These are phyloP conservation scores for Trypanosomatidae sp. DNA, from an alignment of 208 protist species.

Conservation along the genomic window DNA sequence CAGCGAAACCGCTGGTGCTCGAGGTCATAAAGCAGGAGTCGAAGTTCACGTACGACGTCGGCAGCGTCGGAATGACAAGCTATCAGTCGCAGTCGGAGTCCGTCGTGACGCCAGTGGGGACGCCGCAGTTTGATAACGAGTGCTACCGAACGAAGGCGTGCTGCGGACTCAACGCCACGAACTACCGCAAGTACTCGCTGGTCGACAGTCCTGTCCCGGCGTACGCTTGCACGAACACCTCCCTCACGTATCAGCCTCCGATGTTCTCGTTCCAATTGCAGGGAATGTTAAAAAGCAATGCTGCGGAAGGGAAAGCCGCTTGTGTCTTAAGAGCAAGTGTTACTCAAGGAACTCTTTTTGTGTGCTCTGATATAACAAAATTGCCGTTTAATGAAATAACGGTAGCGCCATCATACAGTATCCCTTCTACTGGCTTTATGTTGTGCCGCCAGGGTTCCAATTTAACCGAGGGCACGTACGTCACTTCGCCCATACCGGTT, in stretches of 20 bases:
- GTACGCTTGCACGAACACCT: slow-evolving; percentile 13
- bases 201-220: slow-evolving; percentile 25
- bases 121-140: slow-evolving; percentile 8
- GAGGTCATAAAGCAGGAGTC: slow-evolving; percentile 22
- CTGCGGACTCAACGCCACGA: slow-evolving; percentile 12
- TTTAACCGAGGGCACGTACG: neutral
- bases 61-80: slow-evolving; percentile 14
- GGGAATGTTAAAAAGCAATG: neutral
- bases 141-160: slow-evolving; percentile 17
- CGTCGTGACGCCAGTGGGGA: slow-evolving; percentile 1
- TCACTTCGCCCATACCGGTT: slow-evolving; percentile 15
- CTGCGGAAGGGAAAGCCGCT: neutral
- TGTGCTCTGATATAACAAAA: neutral
- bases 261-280: slow-evolving; percentile 5
- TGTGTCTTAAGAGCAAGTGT: neutral
- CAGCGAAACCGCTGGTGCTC: slow-evolving; percentile 2
- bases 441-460: slow-evolving; percentile 17
- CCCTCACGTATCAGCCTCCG: slow-evolving; percentile 6
- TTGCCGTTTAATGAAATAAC: no score
- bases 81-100: slow-evolving; percentile 30
- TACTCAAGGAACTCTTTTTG: neutral
- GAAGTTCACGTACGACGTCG: slow-evolving; percentile 25
- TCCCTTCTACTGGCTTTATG: neutral
- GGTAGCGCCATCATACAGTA: slow-evolving; percentile 2
- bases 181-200: slow-evolving; percentile 23